Base-by-base conservation (phyloP, 1,284 basidiomycete species). In the Melampsora larici-populina region DNA sequence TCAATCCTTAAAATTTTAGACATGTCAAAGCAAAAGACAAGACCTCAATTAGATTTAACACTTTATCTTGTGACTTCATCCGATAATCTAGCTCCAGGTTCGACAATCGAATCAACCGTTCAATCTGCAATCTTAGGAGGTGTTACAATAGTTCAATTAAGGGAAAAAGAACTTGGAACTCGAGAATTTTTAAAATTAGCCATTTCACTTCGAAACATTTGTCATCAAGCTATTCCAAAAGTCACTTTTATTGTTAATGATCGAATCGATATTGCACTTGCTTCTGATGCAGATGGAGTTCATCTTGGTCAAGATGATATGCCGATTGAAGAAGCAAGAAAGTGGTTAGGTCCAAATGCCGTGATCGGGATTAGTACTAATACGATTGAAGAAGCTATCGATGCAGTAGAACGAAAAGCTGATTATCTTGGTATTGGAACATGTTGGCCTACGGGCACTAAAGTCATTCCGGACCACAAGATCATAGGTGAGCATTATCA, bases 271-370 rank as follows among this genome's bases (percentile, higher is more conserved):
- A 89, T 97, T 63, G 92, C 91, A 6, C 87, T 94, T 36, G 91
- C 92, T 11, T 86, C 92, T 31, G 86, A 88, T 70, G 78, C 70
- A 21, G 70, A 89, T 68, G 94, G 92, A 6, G 89, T 97, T 13
- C 95, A 98, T 82, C 86, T 98, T 69, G 95, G 95, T 3, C 95
- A 98, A 85, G 89, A 89, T 0, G 95, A 98, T 83, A 92, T 95
- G 87, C 89, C 92, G 1, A 86, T 93, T 0, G 80, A 86, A 1
- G 82, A 89, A 36, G 94, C 92, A 0, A 89, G 92, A 43, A 82
- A 83, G 21, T 86, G 95, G 6, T 86, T 97, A 0, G 92, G 92
- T 0, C 82, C 86, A 0, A 87, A 88, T 24, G 86, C 90, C 0
- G 87, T 97, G 79, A 89, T 98, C 60, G 95, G 95, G 0, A 87